phyloP scores from a whole-genome alignment of 2,329 filamentous ascomycete species.

The Diaporthe vaccinii region DNA sequence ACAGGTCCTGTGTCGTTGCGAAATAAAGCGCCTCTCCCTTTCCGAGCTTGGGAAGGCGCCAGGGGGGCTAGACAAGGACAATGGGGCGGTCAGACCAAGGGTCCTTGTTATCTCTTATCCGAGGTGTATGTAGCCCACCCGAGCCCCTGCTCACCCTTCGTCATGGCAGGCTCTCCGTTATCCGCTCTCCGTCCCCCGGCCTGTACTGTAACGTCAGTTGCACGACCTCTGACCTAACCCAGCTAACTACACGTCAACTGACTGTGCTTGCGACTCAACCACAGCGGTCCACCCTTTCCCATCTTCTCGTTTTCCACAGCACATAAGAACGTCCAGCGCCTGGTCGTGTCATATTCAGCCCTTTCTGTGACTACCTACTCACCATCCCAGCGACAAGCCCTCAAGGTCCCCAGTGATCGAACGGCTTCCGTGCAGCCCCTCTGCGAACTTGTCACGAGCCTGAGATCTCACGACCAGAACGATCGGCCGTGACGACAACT shows the following conservation, averaged over 20 bases:
- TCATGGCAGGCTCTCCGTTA: constrained; percentile 18
- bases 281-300: not conserved
- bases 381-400: not conserved
- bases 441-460: constrained; percentile 3
- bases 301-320: not conserved
- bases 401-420: constrained; percentile 5
- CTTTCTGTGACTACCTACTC: not conserved
- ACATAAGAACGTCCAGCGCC: not conserved
- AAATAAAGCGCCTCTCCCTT: constrained; percentile 5
- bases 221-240: constrained; percentile 15
- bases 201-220: constrained; percentile 30
- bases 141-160: not conserved
- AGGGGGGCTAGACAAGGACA: not conserved
- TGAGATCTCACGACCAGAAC: not conserved
- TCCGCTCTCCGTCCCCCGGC: constrained; percentile 2
- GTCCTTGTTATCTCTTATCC: constrained; percentile 29
- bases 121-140: constrained; percentile 8
- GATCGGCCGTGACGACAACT: constrained; percentile 37
- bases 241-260: constrained; percentile 13
- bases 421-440: not conserved
- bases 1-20: not conserved
- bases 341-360: not conserved
- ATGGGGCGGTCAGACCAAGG: constrained; percentile 18
- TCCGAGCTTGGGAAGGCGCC: constrained; percentile 5
- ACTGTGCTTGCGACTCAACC: constrained; percentile 13